These are phyloP conservation scores for Tulasnella sp. DNA, from an alignment of 768 basidiomycete species.

Conservation along the genomic window DNA sequence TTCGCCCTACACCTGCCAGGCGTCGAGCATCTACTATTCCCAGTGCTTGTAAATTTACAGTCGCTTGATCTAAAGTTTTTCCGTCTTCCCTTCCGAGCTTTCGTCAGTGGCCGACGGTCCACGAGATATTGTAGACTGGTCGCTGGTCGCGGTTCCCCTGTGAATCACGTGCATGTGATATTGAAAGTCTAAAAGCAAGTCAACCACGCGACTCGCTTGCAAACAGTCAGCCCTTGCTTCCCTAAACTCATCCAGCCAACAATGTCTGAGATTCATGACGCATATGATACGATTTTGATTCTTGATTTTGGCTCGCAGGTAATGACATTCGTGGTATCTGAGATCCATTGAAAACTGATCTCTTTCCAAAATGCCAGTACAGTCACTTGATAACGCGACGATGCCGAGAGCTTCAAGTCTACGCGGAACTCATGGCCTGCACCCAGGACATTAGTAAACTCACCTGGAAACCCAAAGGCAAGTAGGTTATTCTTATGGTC, in stretches of 20 bases:
- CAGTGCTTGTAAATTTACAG: conserved; percentile 12
- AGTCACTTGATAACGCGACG: conserved; percentile 94
- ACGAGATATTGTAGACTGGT: too few relatives aligned
- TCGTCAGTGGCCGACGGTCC: too few relatives aligned
- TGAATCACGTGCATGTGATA: too few relatives aligned
- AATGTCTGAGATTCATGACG: conserved; percentile 67
- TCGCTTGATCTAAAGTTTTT: too few relatives aligned
- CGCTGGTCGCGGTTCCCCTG: too few relatives aligned
- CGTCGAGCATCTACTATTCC: conserved; percentile 4
- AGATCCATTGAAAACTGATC: conserved; percentile 11
- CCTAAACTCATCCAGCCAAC: neutral
- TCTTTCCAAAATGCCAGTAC: conserved; percentile 43
- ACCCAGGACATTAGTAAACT: conserved; percentile 83
- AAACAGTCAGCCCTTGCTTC: neutral
- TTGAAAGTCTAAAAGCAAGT: too few relatives aligned
- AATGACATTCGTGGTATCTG: conserved; percentile 17
- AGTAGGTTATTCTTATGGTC: neutral
- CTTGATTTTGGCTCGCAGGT: conserved; percentile 97
- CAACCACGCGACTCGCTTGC: too few relatives aligned
- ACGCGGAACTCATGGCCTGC: conserved; percentile 95
- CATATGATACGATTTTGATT: conserved; percentile 93
- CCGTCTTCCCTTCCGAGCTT: too few relatives aligned
- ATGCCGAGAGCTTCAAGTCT: conserved; percentile 95
- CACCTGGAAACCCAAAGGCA: conserved; percentile 90
- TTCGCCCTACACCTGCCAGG: conserved; percentile 10